Evolutionary conservation across 257 asterid genomes (phyloP).

Genomic region (Solanum habrochaites): DNA sequence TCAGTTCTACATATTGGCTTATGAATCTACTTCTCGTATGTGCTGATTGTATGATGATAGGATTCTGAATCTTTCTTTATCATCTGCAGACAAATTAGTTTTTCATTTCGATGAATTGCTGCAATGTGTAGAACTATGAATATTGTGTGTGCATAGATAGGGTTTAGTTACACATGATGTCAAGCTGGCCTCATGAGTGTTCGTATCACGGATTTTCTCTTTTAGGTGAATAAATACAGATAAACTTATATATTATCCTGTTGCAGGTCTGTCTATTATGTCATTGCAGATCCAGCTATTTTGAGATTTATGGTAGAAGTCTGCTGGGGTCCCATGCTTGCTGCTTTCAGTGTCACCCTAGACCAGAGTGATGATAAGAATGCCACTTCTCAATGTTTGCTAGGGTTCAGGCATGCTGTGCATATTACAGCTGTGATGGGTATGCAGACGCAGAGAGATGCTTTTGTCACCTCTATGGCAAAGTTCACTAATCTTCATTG

Average conservation of each 20-base stretch:
- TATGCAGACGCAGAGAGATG: slow-evolving; percentile 98
- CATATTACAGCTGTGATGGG: slow-evolving; percentile 94
- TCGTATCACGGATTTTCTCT: neutral
- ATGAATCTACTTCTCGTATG: neutral
- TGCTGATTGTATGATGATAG: neutral
- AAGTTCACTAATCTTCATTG: slow-evolving; percentile 96
- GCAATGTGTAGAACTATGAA: neutral
- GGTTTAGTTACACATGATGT: neutral
- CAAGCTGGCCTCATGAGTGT: neutral
- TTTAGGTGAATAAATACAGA: neutral
- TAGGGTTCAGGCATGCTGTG: slow-evolving; percentile 89
- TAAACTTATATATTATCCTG: neutral
- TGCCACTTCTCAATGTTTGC: slow-evolving; percentile 85
- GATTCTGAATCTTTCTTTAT: neutral
- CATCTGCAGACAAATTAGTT: neutral
- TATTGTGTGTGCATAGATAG: neutral
- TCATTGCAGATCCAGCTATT: slow-evolving; percentile 82
- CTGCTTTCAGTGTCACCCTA: slow-evolving; percentile 94
- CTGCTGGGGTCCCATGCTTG: slow-evolving; percentile 99
- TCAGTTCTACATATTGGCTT: neutral
- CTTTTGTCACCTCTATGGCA: slow-evolving; percentile 95
- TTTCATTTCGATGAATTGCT: neutral
- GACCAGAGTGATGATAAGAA: slow-evolving; percentile 96
- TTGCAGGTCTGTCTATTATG: slow-evolving; percentile 68
- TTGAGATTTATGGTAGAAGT: slow-evolving; percentile 96